Base-by-base conservation (phyloP, 2,329 filamentous ascomycete genomes). In the Alternaria hordeiaustralica region DNA sequence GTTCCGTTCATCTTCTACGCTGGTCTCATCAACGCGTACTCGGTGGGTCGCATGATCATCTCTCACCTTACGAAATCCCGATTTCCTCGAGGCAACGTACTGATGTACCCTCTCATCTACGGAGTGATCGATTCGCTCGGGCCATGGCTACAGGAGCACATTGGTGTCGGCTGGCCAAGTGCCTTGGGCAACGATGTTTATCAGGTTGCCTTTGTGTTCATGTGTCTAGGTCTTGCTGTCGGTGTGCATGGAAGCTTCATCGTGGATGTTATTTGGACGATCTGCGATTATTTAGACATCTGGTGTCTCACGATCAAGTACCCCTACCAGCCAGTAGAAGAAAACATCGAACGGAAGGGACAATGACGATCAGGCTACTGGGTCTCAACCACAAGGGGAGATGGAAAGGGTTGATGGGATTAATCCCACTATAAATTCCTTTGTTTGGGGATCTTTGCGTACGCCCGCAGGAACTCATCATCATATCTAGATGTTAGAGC, bases 301-400 rank as follows among this genome's bases (percentile, higher is more conserved):
- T 98, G 94, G 93, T 99, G 96, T 78, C 84, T 99, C 78, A 97
- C 92, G 2, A 99, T 99, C 83, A 99, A 99, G 87, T 90, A 98
- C 74, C 88, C 88, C 1, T 85, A 85, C 64, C 77, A 83, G 36
- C 83, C 84, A 60, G 79, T 75, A 47, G 71, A 79, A 60, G 76
- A 74, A 43, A 69, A 73, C 5, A 50, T 63, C 23, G 69, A 73
- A 57, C 72, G 71, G 68, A 77, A 77, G 65, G 75, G 45, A 9
- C 65, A 73, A 55, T 76, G 47, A 60, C 41, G 20, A 33, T 3
- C 20, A 28, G 5, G 33, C 15, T 13, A 23, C 28, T 20, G 60
- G 25, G 13, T 12, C n/a, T 45, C 3, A 41, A 13, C 44, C 49
- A 51, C 20, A 28, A 33, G 41, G 36, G 45, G 25, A 15, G 18